Conservation (phyloP, 495 filamentous ascomycete genomes). For the Podospora tetraspora region DNA sequence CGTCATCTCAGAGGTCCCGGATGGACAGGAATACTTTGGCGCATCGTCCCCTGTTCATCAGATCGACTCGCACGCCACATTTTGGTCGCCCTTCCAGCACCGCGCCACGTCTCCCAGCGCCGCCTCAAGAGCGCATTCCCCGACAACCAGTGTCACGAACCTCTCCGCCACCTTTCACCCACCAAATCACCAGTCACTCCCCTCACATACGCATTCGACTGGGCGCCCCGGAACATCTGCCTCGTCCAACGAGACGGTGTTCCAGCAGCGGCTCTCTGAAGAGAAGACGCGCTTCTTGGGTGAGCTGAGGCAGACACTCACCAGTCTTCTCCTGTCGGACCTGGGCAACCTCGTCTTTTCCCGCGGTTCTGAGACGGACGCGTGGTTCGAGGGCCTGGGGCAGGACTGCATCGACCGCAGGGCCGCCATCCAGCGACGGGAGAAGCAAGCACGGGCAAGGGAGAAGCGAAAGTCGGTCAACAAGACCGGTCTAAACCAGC, state of each 20-base stretch:
- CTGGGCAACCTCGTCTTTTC: conserved; percentile 79
- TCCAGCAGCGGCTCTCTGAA: conserved; percentile 47
- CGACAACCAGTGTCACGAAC: conserved; percentile 50
- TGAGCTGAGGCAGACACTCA: conserved; percentile 71
- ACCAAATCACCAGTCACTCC: conserved; percentile 35
- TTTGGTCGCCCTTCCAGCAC: conserved; percentile 78
- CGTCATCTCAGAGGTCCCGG: conserved; percentile 57
- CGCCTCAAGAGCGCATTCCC: conserved; percentile 50
- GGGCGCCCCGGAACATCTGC: conserved; percentile 50
- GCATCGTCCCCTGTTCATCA: conserved; percentile 62
- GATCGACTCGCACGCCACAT: conserved; percentile 73
- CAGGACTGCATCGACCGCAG: conserved; percentile 72
- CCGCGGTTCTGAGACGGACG: conserved; percentile 86
- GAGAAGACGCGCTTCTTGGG: conserved; percentile 62
- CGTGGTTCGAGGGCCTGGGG: conserved; percentile 75
- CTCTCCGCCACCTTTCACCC: conserved; percentile 42
- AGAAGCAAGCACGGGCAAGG: conserved; percentile 34
- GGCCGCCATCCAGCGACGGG: conserved; percentile 55
- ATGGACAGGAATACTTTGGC: conserved; percentile 66
- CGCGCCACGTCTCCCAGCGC: conserved; percentile 58
- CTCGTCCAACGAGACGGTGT: conserved; percentile 56
- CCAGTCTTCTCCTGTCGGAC: conserved; percentile 83
- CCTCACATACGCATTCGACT: conserved; percentile 38
- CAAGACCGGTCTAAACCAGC: conserved; percentile 38
- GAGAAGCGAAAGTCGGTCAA: conserved; percentile 43